phyloP scores from a whole-genome alignment of 257 asterid species.

The Datura wrightii region DNA sequence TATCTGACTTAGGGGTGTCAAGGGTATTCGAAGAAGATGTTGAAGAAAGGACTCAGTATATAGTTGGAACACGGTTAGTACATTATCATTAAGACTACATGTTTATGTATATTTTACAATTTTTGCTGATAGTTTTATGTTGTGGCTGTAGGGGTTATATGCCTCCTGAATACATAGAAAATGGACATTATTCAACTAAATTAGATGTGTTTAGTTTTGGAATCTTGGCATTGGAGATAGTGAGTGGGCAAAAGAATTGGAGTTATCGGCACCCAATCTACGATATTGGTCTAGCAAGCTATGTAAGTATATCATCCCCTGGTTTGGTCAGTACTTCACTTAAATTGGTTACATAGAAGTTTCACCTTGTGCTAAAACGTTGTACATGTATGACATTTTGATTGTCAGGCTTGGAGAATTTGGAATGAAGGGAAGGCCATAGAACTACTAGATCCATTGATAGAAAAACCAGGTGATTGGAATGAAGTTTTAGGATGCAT shows the following conservation, averaged over 20 bases:
- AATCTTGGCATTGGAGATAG: constrained; percentile 44
- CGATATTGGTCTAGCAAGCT: constrained; percentile 49
- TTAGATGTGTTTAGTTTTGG: constrained; percentile 58
- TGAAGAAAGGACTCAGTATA: constrained; percentile 44
- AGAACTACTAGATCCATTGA: constrained; percentile 41
- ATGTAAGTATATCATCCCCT: constrained; percentile 42
- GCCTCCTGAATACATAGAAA: constrained; percentile 54
- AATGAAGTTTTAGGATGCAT: constrained; percentile 40
- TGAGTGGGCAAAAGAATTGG: constrained; percentile 48
- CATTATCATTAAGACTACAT: neutral
- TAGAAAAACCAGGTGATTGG: constrained; percentile 33
- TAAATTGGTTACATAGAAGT: neutral
- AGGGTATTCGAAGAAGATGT: constrained; percentile 39
- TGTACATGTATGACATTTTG: neutral
- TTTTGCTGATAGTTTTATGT: neutral
- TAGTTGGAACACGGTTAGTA: constrained; percentile 55
- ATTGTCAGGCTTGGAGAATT: constrained; percentile 50
- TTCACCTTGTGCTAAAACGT: constrained; percentile 3
- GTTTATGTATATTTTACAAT: no score
- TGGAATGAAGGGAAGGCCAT: constrained; percentile 47
- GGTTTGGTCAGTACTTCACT: constrained; percentile 3
- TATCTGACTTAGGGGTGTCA: constrained; percentile 55
- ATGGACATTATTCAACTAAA: constrained; percentile 46
- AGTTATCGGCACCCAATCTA: constrained; percentile 50
- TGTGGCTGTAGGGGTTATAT: constrained; percentile 49